These are phyloP conservation scores for Eimeria sp. DNA, from an alignment of 169 alveolate genomes.

Conservation along the genomic window DNA sequence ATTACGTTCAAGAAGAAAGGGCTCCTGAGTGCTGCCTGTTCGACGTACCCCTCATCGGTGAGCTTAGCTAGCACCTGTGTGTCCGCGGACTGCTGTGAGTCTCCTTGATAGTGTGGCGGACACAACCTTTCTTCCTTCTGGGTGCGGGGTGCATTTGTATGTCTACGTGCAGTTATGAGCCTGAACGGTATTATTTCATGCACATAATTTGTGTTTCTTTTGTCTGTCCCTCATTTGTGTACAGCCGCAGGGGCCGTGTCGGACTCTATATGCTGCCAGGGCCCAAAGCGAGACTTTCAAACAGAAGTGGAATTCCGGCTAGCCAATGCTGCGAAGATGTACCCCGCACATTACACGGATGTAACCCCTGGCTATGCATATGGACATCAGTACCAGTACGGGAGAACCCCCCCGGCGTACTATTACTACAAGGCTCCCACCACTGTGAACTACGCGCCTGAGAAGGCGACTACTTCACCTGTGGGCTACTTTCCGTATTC, in stretches of 20 bases:
- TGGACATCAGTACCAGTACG: background rate
- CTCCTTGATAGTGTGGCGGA: background rate
- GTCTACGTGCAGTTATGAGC: background rate
- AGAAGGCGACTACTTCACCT: background rate
- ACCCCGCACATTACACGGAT: slow-evolving; percentile 32
- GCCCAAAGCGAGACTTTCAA: slow-evolving; percentile 53
- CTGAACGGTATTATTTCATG: no score
- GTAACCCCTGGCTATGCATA: background rate
- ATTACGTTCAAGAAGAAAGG: background rate
- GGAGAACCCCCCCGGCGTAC: background rate
- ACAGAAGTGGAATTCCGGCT: slow-evolving; percentile 26
- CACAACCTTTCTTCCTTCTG: background rate
- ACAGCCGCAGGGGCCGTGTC: slow-evolving; percentile 71
- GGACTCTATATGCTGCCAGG: slow-evolving; percentile 48
- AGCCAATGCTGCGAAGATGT: slow-evolving; percentile 44
- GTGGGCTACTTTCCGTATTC: background rate
- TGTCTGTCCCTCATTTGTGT: background rate
- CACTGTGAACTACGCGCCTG: background rate
- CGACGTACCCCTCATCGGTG: slow-evolving; percentile 56
- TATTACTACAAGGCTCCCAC: background rate
- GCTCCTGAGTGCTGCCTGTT: slow-evolving; percentile 25
- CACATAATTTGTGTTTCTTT: no score
- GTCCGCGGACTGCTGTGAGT: background rate
- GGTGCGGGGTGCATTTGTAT: background rate
- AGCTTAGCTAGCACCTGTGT: slow-evolving; percentile 18